phyloP scores from a whole-genome alignment of 129 eudicot genomes.

The Centaurea solstitialis region DNA sequence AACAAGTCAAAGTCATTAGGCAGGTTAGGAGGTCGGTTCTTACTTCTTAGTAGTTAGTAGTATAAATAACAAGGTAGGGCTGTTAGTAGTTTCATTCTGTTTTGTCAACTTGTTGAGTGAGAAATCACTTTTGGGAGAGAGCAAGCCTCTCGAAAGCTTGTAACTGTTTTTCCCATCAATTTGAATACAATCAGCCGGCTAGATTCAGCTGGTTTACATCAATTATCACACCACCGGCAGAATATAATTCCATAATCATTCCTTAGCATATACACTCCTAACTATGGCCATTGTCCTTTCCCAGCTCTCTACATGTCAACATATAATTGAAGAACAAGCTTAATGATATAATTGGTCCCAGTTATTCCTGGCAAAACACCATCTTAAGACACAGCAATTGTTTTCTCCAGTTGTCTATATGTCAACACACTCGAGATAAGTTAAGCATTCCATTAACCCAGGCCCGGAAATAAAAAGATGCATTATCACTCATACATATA shows the following conservation, averaged over 20 bases:
- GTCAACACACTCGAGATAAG: background rate
- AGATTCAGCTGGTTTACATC: too few species aligned
- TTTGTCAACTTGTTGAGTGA: too few species aligned
- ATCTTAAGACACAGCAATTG: background rate
- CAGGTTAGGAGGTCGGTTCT: too few species aligned
- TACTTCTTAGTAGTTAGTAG: too few species aligned
- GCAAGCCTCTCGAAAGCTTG: too few species aligned
- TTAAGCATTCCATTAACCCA: background rate
- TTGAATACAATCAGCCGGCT: too few species aligned
- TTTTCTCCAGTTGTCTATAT: too few species aligned
- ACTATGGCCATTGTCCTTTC: background rate
- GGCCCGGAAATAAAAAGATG: constrained; percentile 3
- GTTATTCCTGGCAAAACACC: background rate
- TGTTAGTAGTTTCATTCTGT: too few species aligned
- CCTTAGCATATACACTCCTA: background rate
- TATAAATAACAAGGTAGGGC: too few species aligned
- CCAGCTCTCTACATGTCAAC: background rate
- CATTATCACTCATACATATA: background rate
- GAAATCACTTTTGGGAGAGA: too few species aligned
- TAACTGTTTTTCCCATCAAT: too few species aligned
- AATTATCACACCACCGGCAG: background rate
- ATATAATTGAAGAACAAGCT: background rate
- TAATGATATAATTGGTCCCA: background rate
- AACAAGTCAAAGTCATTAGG: too few species aligned
- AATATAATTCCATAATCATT: background rate